Evolutionary conservation across 1,284 basidiomycete species (phyloP).

Genomic region (Hemileia vastatrix): DNA sequence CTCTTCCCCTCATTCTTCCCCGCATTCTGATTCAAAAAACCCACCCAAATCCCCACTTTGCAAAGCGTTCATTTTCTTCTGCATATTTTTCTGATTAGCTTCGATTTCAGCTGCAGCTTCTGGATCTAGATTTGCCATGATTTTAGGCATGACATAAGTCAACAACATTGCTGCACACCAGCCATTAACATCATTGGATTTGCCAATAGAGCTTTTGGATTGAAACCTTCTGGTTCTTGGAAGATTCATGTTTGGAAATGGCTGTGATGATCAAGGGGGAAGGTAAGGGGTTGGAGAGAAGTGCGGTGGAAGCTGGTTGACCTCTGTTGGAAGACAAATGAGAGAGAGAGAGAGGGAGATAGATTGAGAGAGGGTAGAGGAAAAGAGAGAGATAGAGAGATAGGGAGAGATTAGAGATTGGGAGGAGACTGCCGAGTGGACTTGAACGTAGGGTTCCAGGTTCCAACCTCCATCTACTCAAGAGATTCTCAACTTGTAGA

Average conservation of each 20-base stretch:
- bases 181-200: constrained; percentile 22
- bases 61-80: constrained; percentile 30
- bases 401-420: no score
- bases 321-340: no score
- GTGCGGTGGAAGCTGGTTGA: no score
- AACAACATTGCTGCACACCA: constrained; percentile 13
- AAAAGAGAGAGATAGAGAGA: no score
- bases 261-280: constrained; percentile 2
- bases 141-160: constrained; percentile 1
- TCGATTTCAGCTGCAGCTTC: constrained; percentile 31
- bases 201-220: constrained; percentile 10
- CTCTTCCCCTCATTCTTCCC: no score
- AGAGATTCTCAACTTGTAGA: no score
- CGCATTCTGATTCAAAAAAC: constrained; percentile 26
- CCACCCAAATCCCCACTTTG: constrained; percentile 30
- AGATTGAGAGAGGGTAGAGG: no score
- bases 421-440: no score
- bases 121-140: constrained; percentile 25
- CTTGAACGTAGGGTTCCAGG: no score
- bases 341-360: no score
- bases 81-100: constrained; percentile 28
- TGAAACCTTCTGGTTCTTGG: constrained; percentile 18
- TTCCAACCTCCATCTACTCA: no score
- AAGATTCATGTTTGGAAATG: constrained; percentile 8
- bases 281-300: constrained; percentile 1